Conservation (phyloP, 2,329 filamentous ascomycete species). For the Paracorniculantispora psalliotae region DNA sequence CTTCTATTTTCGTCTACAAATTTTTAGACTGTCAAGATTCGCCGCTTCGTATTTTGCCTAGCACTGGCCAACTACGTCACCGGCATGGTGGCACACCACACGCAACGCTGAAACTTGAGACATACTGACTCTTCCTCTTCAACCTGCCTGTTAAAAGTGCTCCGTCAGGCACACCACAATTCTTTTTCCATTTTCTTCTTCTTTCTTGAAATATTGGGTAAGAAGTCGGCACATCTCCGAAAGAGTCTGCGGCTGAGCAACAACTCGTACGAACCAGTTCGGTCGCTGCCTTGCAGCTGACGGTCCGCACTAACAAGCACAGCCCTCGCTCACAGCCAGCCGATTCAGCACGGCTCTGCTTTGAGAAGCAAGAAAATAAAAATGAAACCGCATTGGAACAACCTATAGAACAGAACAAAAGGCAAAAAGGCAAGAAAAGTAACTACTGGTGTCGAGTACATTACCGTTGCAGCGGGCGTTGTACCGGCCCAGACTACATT, state of each 20-base stretch:
- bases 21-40: neutral
- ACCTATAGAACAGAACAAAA: too few relatives aligned
- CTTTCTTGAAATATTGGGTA: too few relatives aligned
- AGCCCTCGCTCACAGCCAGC: neutral
- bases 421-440: too few relatives aligned
- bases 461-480: neutral
- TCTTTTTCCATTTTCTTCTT: too few relatives aligned
- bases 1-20: neutral
- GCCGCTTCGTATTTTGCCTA: neutral
- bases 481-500: neutral
- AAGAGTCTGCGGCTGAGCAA: neutral
- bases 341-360: neutral
- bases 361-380: too few relatives aligned
- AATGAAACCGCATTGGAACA: too few relatives aligned
- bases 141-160: too few relatives aligned
- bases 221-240: too few relatives aligned
- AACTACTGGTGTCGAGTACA: neutral
- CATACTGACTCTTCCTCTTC: neutral
- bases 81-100: neutral
- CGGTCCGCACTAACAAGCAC: neutral
- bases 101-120: neutral
- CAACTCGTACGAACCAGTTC: neutral
- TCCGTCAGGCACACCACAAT: too few relatives aligned
- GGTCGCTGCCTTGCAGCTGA: neutral
- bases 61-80: neutral